Conservation (phyloP, 345 rosid species). For the Eucalyptus curtisii region DNA sequence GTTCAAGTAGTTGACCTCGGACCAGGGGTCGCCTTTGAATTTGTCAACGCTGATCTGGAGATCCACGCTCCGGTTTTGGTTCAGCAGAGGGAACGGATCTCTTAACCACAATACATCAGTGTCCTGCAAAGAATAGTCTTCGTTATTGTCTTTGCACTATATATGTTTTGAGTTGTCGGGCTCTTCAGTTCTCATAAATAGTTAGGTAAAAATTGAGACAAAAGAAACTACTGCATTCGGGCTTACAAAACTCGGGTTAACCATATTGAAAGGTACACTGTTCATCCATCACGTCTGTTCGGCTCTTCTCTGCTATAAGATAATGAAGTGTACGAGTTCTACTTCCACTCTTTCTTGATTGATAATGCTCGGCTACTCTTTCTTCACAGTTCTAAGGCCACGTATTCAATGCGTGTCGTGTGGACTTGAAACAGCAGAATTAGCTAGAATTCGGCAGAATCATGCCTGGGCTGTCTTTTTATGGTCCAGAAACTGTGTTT, state of each 20-base stretch:
- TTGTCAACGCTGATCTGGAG: slow-evolving; percentile 20
- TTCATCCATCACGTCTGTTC: no score
- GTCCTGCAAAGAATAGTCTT: slow-evolving; percentile 5
- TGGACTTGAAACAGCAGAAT: not conserved
- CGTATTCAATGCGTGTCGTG: no score
- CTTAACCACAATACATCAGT: slow-evolving; percentile 23
- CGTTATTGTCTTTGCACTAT: no score
- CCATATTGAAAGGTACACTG: no score
- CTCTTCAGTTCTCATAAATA: no score
- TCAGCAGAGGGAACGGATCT: slow-evolving; percentile 12
- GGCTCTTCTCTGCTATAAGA: no score
- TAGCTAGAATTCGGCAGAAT: not conserved
- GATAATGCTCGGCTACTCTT: not conserved
- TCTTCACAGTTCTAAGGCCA: not conserved
- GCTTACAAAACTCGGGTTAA: no score
- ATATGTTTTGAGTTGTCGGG: no score
- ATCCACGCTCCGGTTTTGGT: not conserved
- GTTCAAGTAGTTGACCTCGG: slow-evolving; percentile 27
- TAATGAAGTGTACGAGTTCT: not conserved
- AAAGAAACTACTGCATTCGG: no score
- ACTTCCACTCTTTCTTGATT: not conserved
- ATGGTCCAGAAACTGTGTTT: not conserved
- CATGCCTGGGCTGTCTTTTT: not conserved
- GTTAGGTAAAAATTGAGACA: no score
- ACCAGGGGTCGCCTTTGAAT: slow-evolving; percentile 8